A percentile compares a stretch with the other conserved stretches of the same genome.
Evolutionary conservation across 169 alveolate species (phyloP).

Genomic region (Eimeria necatrix): DNA sequence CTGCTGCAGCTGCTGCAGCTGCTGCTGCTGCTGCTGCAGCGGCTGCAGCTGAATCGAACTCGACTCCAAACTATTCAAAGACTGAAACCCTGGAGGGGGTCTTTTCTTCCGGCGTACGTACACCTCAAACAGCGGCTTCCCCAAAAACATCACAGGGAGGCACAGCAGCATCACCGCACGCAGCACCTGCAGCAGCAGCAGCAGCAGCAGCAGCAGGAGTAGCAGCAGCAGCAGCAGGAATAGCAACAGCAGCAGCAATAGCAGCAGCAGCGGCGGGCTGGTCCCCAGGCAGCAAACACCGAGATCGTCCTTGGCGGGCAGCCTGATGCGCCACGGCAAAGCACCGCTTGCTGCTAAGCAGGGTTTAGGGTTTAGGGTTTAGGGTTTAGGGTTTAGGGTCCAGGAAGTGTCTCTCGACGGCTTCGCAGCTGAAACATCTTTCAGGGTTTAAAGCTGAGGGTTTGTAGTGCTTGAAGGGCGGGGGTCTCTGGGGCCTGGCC

Average conservation of each 20-base stretch:
- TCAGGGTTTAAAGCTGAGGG: neutral
- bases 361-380: neutral
- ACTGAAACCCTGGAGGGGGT: neutral
- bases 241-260: neutral
- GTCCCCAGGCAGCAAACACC: neutral
- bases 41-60: slow-evolving; percentile 3
- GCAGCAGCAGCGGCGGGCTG: neutral
- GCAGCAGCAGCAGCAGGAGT: too few species aligned
- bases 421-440: too few species aligned
- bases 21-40: neutral
- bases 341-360: too few species aligned
- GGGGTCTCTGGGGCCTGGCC: too few species aligned
- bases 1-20: neutral
- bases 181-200: slow-evolving; percentile 75
- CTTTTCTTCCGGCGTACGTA: neutral
- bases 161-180: slow-evolving; percentile 90
- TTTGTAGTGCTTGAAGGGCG: too few species aligned
- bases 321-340: too few species aligned
- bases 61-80: neutral
- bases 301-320: neutral
- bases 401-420: too few species aligned
- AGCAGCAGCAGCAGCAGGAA: slow-evolving; percentile 15
- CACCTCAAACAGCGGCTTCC: slow-evolving; percentile 93
- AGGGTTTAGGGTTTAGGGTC: too few species aligned
- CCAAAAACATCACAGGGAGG: slow-evolving; percentile 96